Percentiles rank a stretch among this genome's conserved stretches.
These are phyloP conservation scores for Xylariaceae sp. DNA, from an alignment of 2,329 filamentous ascomycete species.

Conservation along the genomic window DNA sequence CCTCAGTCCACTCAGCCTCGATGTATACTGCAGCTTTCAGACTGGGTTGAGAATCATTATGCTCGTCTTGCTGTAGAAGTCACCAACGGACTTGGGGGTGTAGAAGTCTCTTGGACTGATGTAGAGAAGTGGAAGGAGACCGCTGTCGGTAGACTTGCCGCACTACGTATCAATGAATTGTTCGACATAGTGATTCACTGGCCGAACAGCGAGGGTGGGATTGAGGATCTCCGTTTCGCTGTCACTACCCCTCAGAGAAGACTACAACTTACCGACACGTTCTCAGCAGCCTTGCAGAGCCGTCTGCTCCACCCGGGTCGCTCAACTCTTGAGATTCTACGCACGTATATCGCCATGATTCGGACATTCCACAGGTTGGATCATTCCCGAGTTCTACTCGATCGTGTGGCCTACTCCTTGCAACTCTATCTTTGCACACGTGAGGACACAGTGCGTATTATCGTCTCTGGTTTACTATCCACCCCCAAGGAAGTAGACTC, in stretches of 20 bases:
- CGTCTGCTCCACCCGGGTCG: slow-evolving; percentile 77
- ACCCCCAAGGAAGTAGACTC: slow-evolving; percentile 57
- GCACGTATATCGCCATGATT: slow-evolving; percentile 81
- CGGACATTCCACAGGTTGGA: slow-evolving; percentile 78
- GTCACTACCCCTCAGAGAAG: slow-evolving; percentile 73
- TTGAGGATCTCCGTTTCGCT: slow-evolving; percentile 76
- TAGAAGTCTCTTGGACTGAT: slow-evolving; percentile 58
- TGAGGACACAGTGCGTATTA: slow-evolving; percentile 79
- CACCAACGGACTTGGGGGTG: slow-evolving; percentile 54
- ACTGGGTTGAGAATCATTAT: slow-evolving; percentile 74
- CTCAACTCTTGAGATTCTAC: slow-evolving; percentile 77
- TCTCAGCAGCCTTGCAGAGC: slow-evolving; percentile 68
- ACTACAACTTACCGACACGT: slow-evolving; percentile 72
- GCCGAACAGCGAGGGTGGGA: slow-evolving; percentile 73
- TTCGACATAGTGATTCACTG: slow-evolving; percentile 82
- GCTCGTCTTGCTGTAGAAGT: slow-evolving; percentile 69
- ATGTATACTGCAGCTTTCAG: slow-evolving; percentile 64
- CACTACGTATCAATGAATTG: slow-evolving; percentile 72
- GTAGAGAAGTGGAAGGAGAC: slow-evolving; percentile 75
- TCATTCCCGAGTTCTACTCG: slow-evolving; percentile 77
- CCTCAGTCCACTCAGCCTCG: slow-evolving; percentile 52
- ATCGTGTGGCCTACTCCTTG: slow-evolving; percentile 74
- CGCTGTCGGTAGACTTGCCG: slow-evolving; percentile 71
- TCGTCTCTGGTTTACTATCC: slow-evolving; percentile 75
- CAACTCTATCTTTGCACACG: slow-evolving; percentile 78